Percentiles rank a stretch among this genome's conserved stretches.
Evolutionary conservation across 75 land plant species (phyloP).

Genomic region (Azolla pinnata): DNA sequence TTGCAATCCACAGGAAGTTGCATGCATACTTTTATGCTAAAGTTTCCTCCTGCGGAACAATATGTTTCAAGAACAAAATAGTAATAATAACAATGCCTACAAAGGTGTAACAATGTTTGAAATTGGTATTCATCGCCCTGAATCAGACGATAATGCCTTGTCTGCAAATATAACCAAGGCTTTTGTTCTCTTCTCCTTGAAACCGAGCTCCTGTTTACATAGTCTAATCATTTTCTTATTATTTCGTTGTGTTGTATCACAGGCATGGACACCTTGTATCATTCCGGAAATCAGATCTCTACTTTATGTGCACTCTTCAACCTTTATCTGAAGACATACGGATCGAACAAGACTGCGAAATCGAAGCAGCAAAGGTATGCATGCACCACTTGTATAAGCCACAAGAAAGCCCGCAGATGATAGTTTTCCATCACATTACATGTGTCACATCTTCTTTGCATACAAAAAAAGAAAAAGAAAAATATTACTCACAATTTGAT

Average conservation of each 20-base stretch:
- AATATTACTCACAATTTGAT: too few species aligned
- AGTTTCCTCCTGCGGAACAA: too few species aligned
- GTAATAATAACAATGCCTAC: neutral
- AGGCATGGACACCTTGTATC: conserved; percentile 80
- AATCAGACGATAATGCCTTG: neutral
- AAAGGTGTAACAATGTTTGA: too few species aligned
- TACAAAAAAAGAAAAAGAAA: too few species aligned
- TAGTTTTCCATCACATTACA: neutral
- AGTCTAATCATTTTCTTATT: neutral
- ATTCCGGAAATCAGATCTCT: conserved; percentile 84
- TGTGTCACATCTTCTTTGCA: too few species aligned
- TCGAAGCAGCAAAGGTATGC: conserved; percentile 77
- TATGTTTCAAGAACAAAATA: too few species aligned
- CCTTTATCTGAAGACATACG: conserved; percentile 46
- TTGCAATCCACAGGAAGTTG: too few species aligned
- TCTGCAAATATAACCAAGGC: neutral
- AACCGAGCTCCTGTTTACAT: too few species aligned
- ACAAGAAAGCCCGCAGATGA: neutral
- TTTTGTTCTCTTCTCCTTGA: neutral
- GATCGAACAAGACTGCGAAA: conserved; percentile 51
- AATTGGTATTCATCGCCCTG: too few species aligned
- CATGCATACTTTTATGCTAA: too few species aligned
- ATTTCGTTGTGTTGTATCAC: conserved; percentile 2
- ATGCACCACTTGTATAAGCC: neutral
- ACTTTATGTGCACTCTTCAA: conserved; percentile 72